A percentile compares a stretch with the other conserved stretches of the same genome.
phyloP scores from a whole-genome alignment of 257 asterid species.

The Handroanthus guayacan region DNA sequence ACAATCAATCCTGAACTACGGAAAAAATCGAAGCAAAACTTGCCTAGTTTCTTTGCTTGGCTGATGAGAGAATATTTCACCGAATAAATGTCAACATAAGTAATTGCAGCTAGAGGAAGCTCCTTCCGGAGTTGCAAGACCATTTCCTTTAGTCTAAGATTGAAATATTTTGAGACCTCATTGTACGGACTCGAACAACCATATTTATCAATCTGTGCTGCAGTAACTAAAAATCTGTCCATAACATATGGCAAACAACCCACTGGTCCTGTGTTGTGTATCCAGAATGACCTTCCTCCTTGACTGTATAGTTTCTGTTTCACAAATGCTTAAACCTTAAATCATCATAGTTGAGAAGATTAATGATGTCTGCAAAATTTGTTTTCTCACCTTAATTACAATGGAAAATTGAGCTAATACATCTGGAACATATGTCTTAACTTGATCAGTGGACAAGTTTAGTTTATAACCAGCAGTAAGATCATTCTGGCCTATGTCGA shows the following conservation, averaged over 20 bases:
- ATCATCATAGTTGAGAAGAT: not conserved
- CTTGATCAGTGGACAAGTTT: conserved; percentile 68
- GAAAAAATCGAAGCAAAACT: not conserved
- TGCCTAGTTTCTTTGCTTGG: conserved; percentile 57
- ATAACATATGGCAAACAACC: conserved; percentile 77
- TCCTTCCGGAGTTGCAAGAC: conserved; percentile 56
- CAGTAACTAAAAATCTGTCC: conserved; percentile 63
- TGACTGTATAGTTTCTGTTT: conserved; percentile 50
- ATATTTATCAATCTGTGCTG: conserved; percentile 63
- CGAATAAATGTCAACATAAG: conserved; percentile 68
- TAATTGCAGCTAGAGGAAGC: conserved; percentile 72
- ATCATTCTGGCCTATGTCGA: conserved; percentile 89
- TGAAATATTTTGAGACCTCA: conserved; percentile 71
- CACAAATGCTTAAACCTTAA: not conserved
- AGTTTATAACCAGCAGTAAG: conserved; percentile 79
- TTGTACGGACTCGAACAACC: conserved; percentile 79
- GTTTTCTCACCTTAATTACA: conserved; percentile 56
- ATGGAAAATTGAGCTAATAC: conserved; percentile 56
- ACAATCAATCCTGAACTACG: too few relatives aligned
- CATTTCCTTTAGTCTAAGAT: conserved; percentile 51
- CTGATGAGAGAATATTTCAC: conserved; percentile 65
- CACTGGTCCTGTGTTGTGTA: conserved; percentile 82
- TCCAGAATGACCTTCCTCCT: conserved; percentile 80
- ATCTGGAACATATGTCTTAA: conserved; percentile 75
- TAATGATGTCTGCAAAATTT: not conserved